These are phyloP conservation scores for Backusella tuberculispora DNA, from an alignment of 192 early-diverging fungal genomes.

Conservation along the genomic window DNA sequence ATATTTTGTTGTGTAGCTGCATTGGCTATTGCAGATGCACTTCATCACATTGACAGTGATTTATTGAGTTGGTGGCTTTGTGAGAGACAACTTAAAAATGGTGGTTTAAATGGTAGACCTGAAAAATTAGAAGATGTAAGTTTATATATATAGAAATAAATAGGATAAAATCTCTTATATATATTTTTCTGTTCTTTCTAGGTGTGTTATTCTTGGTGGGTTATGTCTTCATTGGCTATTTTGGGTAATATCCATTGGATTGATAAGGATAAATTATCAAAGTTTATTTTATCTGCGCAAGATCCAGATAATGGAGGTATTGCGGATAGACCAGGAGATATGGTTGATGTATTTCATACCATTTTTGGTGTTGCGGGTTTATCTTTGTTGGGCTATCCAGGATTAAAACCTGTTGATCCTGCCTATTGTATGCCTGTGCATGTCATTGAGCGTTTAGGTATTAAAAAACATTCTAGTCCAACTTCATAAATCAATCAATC, in stretches of 20 bases:
- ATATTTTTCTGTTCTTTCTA: conserved; percentile 30
- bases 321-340: conserved; percentile 89
- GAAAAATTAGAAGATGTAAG: conserved; percentile 94
- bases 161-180: background rate
- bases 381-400: conserved; percentile 80
- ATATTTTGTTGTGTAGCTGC: conserved; percentile 92
- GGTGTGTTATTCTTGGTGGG: conserved; percentile 99
- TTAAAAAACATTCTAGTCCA: background rate
- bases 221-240: conserved; percentile 84
- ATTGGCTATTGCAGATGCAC: conserved; percentile 77
- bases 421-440: conserved; percentile 86
- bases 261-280: conserved; percentile 67
- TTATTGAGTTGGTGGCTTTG: conserved; percentile 91
- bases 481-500: background rate
- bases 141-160: background rate
- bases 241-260: conserved; percentile 88
- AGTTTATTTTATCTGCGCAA: conserved; percentile 85
- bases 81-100: conserved; percentile 88
- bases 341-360: conserved; percentile 97
- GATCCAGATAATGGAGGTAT: conserved; percentile 90
- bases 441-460: conserved; percentile 50
- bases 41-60: conserved; percentile 84
- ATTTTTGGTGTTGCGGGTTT: conserved; percentile 93
- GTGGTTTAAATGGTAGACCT: conserved; percentile 95
- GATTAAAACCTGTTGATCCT: conserved; percentile 82